A percentile compares a stretch with the other conserved stretches of the same genome.
Conservation (phyloP, 257 asterid species). For the Solanum clarkiae region DNA sequence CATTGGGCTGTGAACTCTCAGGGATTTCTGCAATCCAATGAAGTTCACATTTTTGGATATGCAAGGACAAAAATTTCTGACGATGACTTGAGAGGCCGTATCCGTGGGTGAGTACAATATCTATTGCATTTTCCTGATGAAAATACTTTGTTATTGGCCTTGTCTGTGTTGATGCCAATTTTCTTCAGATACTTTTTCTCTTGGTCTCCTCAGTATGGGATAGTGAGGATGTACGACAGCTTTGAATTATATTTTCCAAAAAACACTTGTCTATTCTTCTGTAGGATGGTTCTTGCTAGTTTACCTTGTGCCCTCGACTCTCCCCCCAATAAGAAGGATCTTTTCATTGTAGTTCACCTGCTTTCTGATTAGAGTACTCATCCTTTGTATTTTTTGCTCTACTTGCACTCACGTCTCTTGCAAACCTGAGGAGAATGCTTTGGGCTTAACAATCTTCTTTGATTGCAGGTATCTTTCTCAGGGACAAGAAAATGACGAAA, state of each 20-base stretch:
- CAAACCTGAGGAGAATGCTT: not conserved
- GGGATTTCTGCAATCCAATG: constrained; percentile 77
- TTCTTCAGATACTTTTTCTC: not conserved
- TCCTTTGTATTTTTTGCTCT: not conserved
- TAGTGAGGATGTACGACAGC: not conserved
- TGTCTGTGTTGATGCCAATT: not conserved
- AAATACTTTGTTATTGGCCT: not conserved
- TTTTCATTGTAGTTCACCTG: not conserved
- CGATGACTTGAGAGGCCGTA: constrained; percentile 66
- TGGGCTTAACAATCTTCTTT: not conserved
- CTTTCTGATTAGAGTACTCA: not conserved
- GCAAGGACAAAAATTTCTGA: constrained; percentile 90
- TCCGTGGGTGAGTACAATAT: constrained; percentile 50
- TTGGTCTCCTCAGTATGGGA: not conserved
- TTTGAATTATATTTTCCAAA: not conserved
- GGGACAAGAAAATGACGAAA: constrained; percentile 34
- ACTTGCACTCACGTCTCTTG: not conserved
- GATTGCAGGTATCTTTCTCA: constrained; percentile 58
- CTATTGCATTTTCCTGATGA: not conserved
- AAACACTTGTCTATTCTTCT: not conserved
- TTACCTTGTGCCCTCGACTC: not conserved
- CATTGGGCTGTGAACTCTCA: constrained; percentile 13
- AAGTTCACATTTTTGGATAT: constrained; percentile 95
- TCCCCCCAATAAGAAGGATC: not conserved
- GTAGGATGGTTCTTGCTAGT: not conserved